A percentile compares a stretch with the other conserved stretches of the same genome.
phyloP scores from a whole-genome alignment of 2,329 filamentous ascomycete species.

The Alternaria sp. region DNA sequence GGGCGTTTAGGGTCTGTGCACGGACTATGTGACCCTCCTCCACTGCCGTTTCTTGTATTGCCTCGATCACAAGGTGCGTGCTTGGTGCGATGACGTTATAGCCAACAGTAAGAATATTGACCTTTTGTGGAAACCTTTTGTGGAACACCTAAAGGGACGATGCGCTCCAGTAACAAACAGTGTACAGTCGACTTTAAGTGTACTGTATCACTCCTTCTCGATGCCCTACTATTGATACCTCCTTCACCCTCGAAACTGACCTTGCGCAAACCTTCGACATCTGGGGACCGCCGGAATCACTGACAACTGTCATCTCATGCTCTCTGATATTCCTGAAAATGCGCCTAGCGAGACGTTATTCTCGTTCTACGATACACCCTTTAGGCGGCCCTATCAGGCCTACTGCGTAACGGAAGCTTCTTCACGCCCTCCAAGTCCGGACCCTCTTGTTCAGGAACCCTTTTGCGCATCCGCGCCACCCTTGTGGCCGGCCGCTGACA shows the following conservation, averaged over 20 bases:
- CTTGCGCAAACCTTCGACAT: neutral
- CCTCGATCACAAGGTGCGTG: neutral
- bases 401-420: conserved; percentile 33
- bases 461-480: neutral
- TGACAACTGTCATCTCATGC: neutral
- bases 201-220: conserved; percentile 5
- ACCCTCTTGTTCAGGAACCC: conserved; percentile 18
- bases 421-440: conserved; percentile 27
- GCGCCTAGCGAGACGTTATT: conserved; percentile 9
- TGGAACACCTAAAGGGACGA: conserved; percentile 4
- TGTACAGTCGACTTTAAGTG: neutral
- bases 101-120: neutral
- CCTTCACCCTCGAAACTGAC: neutral
- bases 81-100: conserved; percentile 1
- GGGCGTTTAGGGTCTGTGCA: conserved; percentile 23
- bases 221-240: neutral
- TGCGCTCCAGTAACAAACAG: conserved; percentile 2
- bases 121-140: conserved; percentile 8
- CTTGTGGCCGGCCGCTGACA: neutral
- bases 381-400: conserved; percentile 25
- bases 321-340: neutral
- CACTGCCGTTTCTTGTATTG: neutral
- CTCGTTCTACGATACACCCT: neutral
- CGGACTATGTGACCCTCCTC: neutral
- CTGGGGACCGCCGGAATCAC: neutral